Base-by-base conservation (phyloP, 305 asterid genomes). In the Rubia tinctorum region DNA sequence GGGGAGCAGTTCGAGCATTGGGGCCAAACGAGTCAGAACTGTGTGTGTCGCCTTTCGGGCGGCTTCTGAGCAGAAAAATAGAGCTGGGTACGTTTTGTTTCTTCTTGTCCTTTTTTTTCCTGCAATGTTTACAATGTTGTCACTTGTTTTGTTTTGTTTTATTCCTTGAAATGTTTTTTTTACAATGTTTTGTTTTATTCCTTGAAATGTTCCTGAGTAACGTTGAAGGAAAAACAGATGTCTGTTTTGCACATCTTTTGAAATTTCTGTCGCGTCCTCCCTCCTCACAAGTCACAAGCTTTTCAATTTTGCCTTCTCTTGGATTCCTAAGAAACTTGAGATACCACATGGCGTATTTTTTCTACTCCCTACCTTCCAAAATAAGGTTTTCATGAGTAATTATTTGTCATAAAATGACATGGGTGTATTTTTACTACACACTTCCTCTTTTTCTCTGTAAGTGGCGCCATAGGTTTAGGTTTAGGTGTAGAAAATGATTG, bases 1-100 rank as follows among this genome's bases (percentile, higher is more conserved):
- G 81, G 98, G 98, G 23, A 91, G 97, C 85, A 93, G 98, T 62
- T 91, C 97, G 13, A 93, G 97, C 90, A 90, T 93, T 61, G 98
- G 98, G 27, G 98, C 98, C 1, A 91, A 87, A 65, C 69, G 96
- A 47, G 88, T 93, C 68, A 70, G 90, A 69, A 86, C 81, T 69
- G 92, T 91, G 0, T 93, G 96, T 74, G 84, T 86, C n/a, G 96
- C 94, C 15, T 93, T 93, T 75, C 96, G 96, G 17, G 89, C 93
- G 25, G 94, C 92, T 55, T 78, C 89, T 64, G 95, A 88, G 30
- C 90, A 80, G 17, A 81, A 80, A 51, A 87, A 88, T 72, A 78
- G 97, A 45, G 7, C 84, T 23, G 95, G 96, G 98, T 93, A 20
- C 18, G 12, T 39, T 37, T 1, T 40, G 13, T 42, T 66, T 12